Base-by-base conservation (phyloP, 1,139 yeast genomes). In the Pichia sp. region DNA sequence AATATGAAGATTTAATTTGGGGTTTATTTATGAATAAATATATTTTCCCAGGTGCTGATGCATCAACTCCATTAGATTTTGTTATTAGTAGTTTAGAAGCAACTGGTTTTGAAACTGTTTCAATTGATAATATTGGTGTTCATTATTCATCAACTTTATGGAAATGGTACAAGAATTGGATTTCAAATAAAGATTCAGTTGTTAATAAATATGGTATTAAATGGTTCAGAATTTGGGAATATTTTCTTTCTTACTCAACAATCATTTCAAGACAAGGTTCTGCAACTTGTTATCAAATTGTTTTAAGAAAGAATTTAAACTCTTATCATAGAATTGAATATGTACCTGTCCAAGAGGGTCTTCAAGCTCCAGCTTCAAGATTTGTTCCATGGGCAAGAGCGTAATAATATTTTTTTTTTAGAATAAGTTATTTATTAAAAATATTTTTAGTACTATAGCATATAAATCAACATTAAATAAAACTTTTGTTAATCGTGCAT, bases 1-100 rank as follows among this genome's bases (percentile, higher is more conserved):
- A 87, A 71, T 87, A 86, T 66, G 96, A 87, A 71, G 97, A 87
- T 65, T 76, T 87, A 61, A 73, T 80, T 67, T 87, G 96, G 97
- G 96, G 97, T 56, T 73, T 89, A 64, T 89, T 87, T 67, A 89
- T 87, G 96, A 87, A 89, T 78, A 87, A 87, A 73, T 87, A 87
- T 70, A 82, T 87, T 63, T 87, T 87, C 87, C 96, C 97, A 39
- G 97, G 96, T 69, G 96, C 96, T 45, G 97, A 87, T 69, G 96
- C 96, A 40, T 86, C 95, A 8, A 89, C 97, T 46, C 96, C 97
- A 41, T 76, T 89, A 59, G 87, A 87, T 48, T 89, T 85, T 64
- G 92, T 86, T 54, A 73, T 82, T 51, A 77, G 82, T 52, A 72
- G 78, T 56, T 77, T 89, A 63, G 97, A 87, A 70, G 80, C 79